These are phyloP conservation scores for Microascus cirrosus DNA, from an alignment of 2,329 filamentous ascomycete species.

Conservation along the genomic window DNA sequence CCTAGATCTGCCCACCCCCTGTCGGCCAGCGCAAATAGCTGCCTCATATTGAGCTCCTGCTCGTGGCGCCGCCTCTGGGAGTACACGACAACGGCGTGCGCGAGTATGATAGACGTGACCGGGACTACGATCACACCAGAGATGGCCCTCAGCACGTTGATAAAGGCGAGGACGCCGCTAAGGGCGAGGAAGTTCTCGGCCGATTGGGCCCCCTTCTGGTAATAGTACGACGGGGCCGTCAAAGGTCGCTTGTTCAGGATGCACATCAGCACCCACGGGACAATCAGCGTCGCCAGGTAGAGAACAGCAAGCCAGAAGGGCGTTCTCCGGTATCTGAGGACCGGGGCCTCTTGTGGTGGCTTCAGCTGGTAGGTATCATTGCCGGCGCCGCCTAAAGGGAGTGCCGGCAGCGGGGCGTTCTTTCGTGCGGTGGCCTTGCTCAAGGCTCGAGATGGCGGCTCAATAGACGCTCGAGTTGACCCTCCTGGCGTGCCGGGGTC, in stretches of 20 bases:
- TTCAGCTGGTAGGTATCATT: too few relatives aligned
- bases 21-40: neutral
- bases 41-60: neutral
- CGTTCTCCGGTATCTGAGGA: too few relatives aligned
- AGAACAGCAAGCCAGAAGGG: neutral
- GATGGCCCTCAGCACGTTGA: neutral
- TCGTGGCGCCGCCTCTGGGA: neutral
- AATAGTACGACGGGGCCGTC: neutral
- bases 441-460: too few relatives aligned
- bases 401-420: too few relatives aligned
- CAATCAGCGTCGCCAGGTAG: neutral
- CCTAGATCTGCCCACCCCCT: neutral
- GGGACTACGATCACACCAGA: neutral
- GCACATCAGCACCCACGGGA: neutral
- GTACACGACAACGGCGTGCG: neutral
- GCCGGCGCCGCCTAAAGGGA: too few relatives aligned
- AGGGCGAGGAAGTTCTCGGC: too few relatives aligned
- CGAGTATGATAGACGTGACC: neutral
- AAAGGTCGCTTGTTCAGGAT: neutral
- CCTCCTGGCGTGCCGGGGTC: too few relatives aligned
- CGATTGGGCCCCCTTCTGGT: neutral
- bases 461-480: too few relatives aligned
- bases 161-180: neutral
- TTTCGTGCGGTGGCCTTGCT: too few relatives aligned
- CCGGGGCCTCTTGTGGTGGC: too few relatives aligned